A percentile compares a stretch with the other conserved stretches of the same genome.
phyloP scores from a whole-genome alignment of 768 basidiomycete species.

The Leccinum pellstonianum region DNA sequence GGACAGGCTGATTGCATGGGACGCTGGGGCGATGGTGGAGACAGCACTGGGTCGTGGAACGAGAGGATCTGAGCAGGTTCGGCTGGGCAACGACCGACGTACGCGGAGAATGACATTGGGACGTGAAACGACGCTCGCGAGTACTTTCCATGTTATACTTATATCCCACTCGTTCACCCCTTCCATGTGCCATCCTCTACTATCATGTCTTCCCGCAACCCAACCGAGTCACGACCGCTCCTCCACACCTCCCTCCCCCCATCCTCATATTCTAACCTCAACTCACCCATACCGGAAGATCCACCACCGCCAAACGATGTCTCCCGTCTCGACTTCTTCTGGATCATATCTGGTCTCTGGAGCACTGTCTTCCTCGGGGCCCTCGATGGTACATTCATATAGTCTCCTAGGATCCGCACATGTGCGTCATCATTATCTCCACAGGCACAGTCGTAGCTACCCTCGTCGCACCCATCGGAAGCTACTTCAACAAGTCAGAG shows the following conservation, averaged over 20 bases:
- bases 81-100: slow-evolving; percentile 25
- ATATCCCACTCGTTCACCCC: slow-evolving; percentile 15
- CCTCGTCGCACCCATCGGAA: slow-evolving; percentile 80
- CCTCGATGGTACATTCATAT: slow-evolving; percentile 58
- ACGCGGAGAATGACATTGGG: slow-evolving; percentile 33
- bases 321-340: slow-evolving; percentile 54
- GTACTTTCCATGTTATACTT: slow-evolving; percentile 18
- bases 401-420: background rate
- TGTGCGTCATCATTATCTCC: slow-evolving; percentile 1
- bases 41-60: background rate
- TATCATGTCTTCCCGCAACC: slow-evolving; percentile 34
- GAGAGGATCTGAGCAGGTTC: slow-evolving; percentile 1
- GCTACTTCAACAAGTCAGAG: slow-evolving; percentile 76
- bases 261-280: slow-evolving; percentile 46
- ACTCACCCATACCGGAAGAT: slow-evolving; percentile 28
- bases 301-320: slow-evolving; percentile 42
- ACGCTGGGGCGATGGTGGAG: background rate
- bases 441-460: slow-evolving; percentile 83
- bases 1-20: background rate
- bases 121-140: slow-evolving; percentile 22
- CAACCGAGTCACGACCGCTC: slow-evolving; percentile 55
- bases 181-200: background rate
- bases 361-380: slow-evolving; percentile 82
- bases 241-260: slow-evolving; percentile 35
- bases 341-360: slow-evolving; percentile 80